Evolutionary conservation across 306 rosid species (phyloP).

Genomic region (Cucumis cinereus): DNA sequence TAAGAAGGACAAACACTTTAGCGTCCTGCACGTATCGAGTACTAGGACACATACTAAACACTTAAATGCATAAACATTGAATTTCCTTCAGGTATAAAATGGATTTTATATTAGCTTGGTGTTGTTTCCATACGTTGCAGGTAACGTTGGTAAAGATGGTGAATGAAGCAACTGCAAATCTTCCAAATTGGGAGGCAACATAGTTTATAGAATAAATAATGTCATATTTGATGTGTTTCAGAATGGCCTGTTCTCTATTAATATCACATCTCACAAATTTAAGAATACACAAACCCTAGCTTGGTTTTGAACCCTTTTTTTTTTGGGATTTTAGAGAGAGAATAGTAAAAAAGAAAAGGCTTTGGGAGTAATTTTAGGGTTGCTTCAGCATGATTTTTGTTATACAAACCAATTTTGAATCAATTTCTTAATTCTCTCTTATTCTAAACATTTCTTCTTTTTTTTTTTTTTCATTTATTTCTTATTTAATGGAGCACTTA

Average conservation of each 20-base stretch:
- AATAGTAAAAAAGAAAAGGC: background rate
- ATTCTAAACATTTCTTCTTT: background rate
- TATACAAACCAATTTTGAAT: background rate
- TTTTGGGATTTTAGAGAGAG: background rate
- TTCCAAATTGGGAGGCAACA: slow-evolving; percentile 52
- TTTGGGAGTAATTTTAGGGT: background rate
- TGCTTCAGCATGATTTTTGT: background rate
- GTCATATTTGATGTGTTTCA: background rate
- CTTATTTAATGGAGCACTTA: background rate
- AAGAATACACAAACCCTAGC: background rate
- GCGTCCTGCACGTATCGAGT: background rate
- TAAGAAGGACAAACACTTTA: background rate
- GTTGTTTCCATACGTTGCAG: background rate
- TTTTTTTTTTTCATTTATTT: background rate
- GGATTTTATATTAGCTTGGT: background rate
- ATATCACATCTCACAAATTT: background rate
- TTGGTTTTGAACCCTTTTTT: background rate
- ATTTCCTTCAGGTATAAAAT: background rate
- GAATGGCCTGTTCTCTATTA: background rate
- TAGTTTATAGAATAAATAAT: background rate
- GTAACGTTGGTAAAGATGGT: slow-evolving; percentile 7
- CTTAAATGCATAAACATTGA: background rate
- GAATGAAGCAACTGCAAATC: slow-evolving; percentile 78
- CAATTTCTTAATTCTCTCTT: background rate
- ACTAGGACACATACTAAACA: background rate